Evolutionary conservation across 2,329 filamentous ascomycete genomes (phyloP), one percentile per base, ranked within the genome.

Genomic region (Colletotrichum sp.): DNA sequence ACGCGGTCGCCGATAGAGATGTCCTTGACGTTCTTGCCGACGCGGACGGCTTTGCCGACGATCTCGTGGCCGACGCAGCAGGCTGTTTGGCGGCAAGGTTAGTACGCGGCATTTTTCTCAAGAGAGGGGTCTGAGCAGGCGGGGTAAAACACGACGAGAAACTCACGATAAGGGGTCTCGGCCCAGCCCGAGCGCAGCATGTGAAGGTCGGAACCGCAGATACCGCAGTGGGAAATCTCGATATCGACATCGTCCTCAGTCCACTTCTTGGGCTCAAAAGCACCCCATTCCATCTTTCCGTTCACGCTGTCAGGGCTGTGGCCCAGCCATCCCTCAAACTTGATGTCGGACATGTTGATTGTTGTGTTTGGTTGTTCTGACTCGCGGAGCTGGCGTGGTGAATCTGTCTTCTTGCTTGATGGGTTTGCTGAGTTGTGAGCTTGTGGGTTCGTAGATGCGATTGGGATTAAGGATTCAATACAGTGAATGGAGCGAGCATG

Each of bases 201-300:
- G 83, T 93, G 91, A 43, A 93, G 65, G 77, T 93, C 92, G 1
- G 88, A 89, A 70, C 91, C 92, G 80, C 92, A 94, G 77, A 94
- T 89, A 75, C 92, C 92, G 79, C 91, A 93, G 84, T 93, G 91
- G 4, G 90, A 89, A 77, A 94, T 84, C 79, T 90, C 86, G 78
- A 94, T 92, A 79, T 94, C 92, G 69, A 94, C 83, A 76, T 94
- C 91, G 30, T 87, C 89, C 81, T 94, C 92, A 59, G 91, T 89
- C 89, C 91, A 94, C n/a, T 85, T 83, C 86, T 94, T 94, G 48
- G 91, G 91, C 82, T 91, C 86, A 71, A 89, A 93, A 71, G 89
- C 83, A 55, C 84, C 84, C 89, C 89, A 90, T 36, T 85, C 81
- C 89, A 91, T 90, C 69, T 90, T 89, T 69, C 89, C 89, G 7